Conservation (phyloP, 2,329 filamentous ascomycete species). For the Epichloe typhina region DNA sequence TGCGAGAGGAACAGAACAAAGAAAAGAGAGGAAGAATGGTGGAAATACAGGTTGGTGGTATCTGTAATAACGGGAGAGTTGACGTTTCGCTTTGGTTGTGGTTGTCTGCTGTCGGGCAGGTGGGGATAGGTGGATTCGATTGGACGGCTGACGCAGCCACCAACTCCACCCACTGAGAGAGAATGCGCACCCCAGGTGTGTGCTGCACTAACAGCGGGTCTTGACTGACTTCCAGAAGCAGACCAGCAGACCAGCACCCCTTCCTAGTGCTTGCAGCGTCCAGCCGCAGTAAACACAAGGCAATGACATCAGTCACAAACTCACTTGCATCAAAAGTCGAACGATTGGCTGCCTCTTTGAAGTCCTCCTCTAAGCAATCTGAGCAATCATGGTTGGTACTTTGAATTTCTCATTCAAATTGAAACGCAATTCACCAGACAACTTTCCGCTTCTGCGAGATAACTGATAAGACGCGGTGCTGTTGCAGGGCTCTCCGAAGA, state of each 20-base stretch:
- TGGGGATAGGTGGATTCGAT: conserved; percentile 13
- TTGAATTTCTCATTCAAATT: background rate
- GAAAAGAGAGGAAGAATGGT: too few species aligned
- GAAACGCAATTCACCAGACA: background rate
- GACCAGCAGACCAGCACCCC: too few species aligned
- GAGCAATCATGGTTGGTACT: background rate
- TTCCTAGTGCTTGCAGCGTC: too few species aligned
- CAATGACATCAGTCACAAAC: too few species aligned
- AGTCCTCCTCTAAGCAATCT: background rate
- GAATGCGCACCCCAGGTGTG: background rate
- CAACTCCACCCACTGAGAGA: too few species aligned
- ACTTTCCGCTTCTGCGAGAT: background rate
- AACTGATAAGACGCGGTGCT: background rate
- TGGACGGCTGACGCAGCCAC: conserved; percentile 6
- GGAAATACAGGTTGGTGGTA: too few species aligned
- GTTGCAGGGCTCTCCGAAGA: conserved; percentile 32
- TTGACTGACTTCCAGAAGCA: background rate
- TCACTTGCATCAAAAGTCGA: too few species aligned
- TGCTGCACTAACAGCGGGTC: conserved; percentile 3
- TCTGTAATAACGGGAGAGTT: too few species aligned
- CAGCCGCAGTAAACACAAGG: too few species aligned
- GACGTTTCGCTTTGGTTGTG: background rate
- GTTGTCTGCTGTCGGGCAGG: background rate
- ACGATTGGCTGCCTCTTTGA: too few species aligned
- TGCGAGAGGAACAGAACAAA: too few species aligned